Base-by-base conservation (phyloP, 768 basidiomycete species). In the Phaeotremella fagi region DNA sequence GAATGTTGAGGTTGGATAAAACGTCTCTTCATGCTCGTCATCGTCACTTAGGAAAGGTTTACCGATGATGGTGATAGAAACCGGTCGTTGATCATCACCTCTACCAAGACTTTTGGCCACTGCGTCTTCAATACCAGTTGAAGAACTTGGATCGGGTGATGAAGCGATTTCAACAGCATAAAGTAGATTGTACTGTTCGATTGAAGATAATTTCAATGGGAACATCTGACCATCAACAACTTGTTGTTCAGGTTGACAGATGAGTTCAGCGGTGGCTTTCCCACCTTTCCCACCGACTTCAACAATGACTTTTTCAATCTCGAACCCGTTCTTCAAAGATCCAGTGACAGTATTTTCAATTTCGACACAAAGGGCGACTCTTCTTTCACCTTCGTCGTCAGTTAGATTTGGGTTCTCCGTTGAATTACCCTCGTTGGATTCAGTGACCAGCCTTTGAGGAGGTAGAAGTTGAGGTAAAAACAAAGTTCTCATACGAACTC, bases 401-500 rank as follows among this genome's bases (percentile, higher is more conserved):
- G 77, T 63, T 6, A 69, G 63, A 23, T 74, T 71, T 6, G 69
- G 63, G 24, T 74, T 71, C 4, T 78, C 78, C 3, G 68, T 53
- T 3, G 70, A 69, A 28, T 52, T 52, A 12, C 43, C 60, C 24
- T 49, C 28, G 20, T 47, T 25, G n/a, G n/a, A n/a, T n/a, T n/a
- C n/a, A n/a, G n/a, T n/a, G n/a, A n/a, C n/a, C n/a, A n/a, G n/a
- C 2, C 50, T 52, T 12, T 46, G 55, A 1, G 83, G 82, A 3
- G 89, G 75, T 41, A 90, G 78, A 20, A 91, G 81, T 60, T 88
- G 85, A 0, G 91, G 91, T 11, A 92, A 84, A 59, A 91, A 89
- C 4, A 90, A 86, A 0, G 90, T 91, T n/a, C 90, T 82, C 91
- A 94, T 94, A 28, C 90, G 83, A 23, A 95, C 86, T 20, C 84